These are phyloP conservation scores for Akanthomyces uredinophilus DNA, from an alignment of 2,329 filamentous ascomycete species.

Conservation along the genomic window DNA sequence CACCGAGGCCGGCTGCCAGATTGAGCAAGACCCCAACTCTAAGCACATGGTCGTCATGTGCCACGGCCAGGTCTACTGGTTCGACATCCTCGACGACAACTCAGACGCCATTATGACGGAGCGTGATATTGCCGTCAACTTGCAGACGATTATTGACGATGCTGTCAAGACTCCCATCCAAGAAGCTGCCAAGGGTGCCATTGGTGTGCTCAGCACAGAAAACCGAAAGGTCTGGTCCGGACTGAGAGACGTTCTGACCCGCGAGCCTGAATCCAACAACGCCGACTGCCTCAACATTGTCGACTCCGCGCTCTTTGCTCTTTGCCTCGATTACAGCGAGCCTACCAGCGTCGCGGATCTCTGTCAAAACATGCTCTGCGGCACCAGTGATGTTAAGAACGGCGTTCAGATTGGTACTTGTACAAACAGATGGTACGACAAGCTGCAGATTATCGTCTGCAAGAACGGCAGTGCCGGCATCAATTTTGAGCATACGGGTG, in stretches of 20 bases:
- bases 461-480: slow-evolving; percentile 98
- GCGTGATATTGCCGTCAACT: slow-evolving; percentile 83
- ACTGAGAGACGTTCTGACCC: slow-evolving; percentile 78
- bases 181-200: slow-evolving; percentile 88
- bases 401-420: slow-evolving; percentile 96
- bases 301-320: slow-evolving; percentile 85
- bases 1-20: slow-evolving; percentile 90
- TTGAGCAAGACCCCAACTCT: slow-evolving; percentile 87
- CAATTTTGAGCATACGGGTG: slow-evolving; percentile 98
- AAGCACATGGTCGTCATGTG: slow-evolving; percentile 92
- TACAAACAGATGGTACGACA: slow-evolving; percentile 98
- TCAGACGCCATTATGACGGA: slow-evolving; percentile 96
- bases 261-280: slow-evolving; percentile 86
- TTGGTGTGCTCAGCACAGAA: slow-evolving; percentile 92
- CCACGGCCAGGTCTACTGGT: slow-evolving; percentile 97
- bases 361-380: slow-evolving; percentile 98
- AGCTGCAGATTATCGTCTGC: slow-evolving; percentile 97
- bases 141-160: slow-evolving; percentile 89
- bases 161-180: slow-evolving; percentile 85
- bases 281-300: slow-evolving; percentile 94
- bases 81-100: slow-evolving; percentile 92
- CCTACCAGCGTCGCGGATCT: slow-evolving; percentile 73
- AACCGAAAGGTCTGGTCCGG: slow-evolving; percentile 96
- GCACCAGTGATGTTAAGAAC: slow-evolving; percentile 83
- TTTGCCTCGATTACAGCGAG: slow-evolving; percentile 91